A percentile compares a stretch with the other conserved stretches of the same genome.
These are phyloP conservation scores for Nakazawaea wickerhamii DNA, from an alignment of 805 yeast genomes.

Conservation along the genomic window DNA sequence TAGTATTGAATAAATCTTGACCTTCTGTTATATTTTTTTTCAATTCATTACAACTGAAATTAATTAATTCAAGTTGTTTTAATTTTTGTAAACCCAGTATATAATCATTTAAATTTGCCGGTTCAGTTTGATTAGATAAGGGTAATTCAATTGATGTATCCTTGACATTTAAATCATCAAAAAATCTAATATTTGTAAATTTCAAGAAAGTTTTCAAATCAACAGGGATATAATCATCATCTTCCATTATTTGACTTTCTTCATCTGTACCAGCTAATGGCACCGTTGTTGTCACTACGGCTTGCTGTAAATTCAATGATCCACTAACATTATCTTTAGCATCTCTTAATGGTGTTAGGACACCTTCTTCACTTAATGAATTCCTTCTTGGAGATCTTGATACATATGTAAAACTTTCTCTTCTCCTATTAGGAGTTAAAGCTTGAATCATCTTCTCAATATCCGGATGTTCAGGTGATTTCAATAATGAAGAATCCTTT, in stretches of 20 bases:
- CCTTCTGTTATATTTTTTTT: conserved; percentile 47
- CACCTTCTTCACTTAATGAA: conserved; percentile 3
- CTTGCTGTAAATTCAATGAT: conserved; percentile 4
- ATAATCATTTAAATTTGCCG: conserved; percentile 26
- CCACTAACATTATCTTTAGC: conserved; percentile 8
- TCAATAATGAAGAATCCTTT: conserved; percentile 2
- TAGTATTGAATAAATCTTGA: conserved; percentile 37
- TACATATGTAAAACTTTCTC: conserved; percentile 4
- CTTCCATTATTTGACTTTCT: conserved; percentile 13
- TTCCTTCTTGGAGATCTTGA: conserved; percentile 7
- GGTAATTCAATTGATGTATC: conserved; percentile 1
- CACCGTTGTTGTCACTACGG: conserved; percentile 21
- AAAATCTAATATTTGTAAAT: conserved; percentile 37
- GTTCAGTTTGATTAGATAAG: background rate
- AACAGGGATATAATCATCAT: conserved; percentile 28
- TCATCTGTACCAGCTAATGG: conserved; percentile 25
- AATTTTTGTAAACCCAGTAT: conserved; percentile 34
- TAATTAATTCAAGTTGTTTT: conserved; percentile 42
- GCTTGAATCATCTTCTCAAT: conserved; percentile 12
- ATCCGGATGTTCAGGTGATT: conserved; percentile 13
- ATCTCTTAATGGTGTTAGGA: conserved; percentile 12
- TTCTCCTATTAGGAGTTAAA: conserved; percentile 13
- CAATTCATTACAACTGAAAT: conserved; percentile 50
- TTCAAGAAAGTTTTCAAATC: conserved; percentile 33
- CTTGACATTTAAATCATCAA: conserved; percentile 36